Conservation (phyloP, 225 moss, liverwort and hornwort genomes). For the Sphagnum tenellum region DNA sequence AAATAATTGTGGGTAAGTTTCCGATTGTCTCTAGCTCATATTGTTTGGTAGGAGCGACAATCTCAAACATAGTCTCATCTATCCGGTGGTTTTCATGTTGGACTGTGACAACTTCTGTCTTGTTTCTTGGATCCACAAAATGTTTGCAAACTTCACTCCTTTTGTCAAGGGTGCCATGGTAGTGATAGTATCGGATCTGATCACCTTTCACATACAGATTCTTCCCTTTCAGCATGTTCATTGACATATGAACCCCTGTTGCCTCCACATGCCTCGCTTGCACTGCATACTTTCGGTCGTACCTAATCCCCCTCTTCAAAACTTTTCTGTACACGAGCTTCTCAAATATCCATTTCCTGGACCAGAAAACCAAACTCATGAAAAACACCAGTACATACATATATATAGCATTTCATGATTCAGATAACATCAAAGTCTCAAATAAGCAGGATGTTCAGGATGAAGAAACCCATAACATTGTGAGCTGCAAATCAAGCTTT, state of each 20-base stretch:
- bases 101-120: constrained; percentile 10
- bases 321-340: constrained; percentile 31
- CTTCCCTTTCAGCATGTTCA: constrained; percentile 41
- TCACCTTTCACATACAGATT: constrained; percentile 27
- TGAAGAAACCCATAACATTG: too few species aligned
- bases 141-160: constrained; percentile 27
- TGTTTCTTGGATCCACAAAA: constrained; percentile 19
- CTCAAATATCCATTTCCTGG: constrained; percentile 49
- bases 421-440: too few species aligned
- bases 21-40: constrained; percentile 34
- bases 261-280: constrained; percentile 38
- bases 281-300: constrained; percentile 38
- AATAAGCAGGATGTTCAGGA: too few species aligned
- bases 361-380: neutral
- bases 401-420: too few species aligned
- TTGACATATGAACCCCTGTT: constrained; percentile 59
- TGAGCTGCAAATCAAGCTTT: too few species aligned
- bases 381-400: too few species aligned
- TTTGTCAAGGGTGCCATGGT: constrained; percentile 42
- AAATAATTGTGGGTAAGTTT: constrained; percentile 23
- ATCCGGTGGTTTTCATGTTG: constrained; percentile 10
- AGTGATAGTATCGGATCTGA: constrained; percentile 40
- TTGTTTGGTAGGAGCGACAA: constrained; percentile 18
- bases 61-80: constrained; percentile 22
- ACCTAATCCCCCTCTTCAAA: constrained; percentile 17